A percentile compares a stretch with the other conserved stretches of the same genome.
Conservation (phyloP, 805 yeast genomes). For the Yamadazyma takamatsuzukensis region DNA sequence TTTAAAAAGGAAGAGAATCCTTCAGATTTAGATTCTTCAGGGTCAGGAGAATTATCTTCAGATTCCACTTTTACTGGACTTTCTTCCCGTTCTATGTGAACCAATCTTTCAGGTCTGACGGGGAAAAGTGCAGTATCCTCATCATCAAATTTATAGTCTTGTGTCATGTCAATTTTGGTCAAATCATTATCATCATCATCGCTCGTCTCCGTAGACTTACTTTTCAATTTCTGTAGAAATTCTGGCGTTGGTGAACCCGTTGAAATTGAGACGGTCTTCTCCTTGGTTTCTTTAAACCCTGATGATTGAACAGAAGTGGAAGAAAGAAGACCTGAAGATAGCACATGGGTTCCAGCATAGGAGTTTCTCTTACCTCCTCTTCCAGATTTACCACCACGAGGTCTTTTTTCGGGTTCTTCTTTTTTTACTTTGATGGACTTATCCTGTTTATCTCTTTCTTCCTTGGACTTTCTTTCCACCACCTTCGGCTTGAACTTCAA, state of each 20-base stretch:
- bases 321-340: constrained; percentile 71
- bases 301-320: constrained; percentile 47
- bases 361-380: constrained; percentile 31
- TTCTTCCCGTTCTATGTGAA: constrained; percentile 40
- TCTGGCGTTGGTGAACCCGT: constrained; percentile 39
- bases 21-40: constrained; percentile 9
- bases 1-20: no score
- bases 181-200: constrained; percentile 34
- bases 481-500: constrained; percentile 82
- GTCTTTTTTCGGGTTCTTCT: constrained; percentile 20
- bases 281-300: constrained; percentile 18
- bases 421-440: constrained; percentile 48
- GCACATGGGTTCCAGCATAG: constrained; percentile 56
- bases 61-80: constrained; percentile 16
- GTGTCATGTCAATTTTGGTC: constrained; percentile 60
- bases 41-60: constrained; percentile 11
- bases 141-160: constrained; percentile 50
- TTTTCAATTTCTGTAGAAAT: constrained; percentile 31
- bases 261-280: constrained; percentile 23
- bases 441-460: constrained; percentile 80
- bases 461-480: constrained; percentile 79
- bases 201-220: constrained; percentile 2
- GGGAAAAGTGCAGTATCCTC: constrained; percentile 63
- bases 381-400: constrained; percentile 22
- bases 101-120: constrained; percentile 64